A percentile compares a stretch with the other conserved stretches of the same genome.
These are phyloP conservation scores for Penicillium lagena DNA, from an alignment of 495 filamentous ascomycete species.

Conservation along the genomic window DNA sequence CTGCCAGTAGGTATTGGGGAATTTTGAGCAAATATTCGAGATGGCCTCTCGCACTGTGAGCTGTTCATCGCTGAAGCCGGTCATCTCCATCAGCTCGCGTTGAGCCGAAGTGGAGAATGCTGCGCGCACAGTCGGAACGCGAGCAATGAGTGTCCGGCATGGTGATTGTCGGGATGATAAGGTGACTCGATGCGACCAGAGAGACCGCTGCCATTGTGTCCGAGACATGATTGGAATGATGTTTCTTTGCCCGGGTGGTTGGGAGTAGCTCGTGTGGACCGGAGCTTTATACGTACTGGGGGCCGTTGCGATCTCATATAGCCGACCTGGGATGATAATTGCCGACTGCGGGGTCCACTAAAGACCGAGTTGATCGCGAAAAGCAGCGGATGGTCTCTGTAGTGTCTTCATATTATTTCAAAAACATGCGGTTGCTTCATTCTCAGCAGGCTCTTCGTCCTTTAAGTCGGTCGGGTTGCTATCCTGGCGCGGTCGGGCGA, in stretches of 20 bases:
- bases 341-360: too few relatives aligned
- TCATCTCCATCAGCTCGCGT: constrained; percentile 57
- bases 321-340: too few relatives aligned
- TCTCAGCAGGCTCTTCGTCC: too few relatives aligned
- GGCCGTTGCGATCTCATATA: too few relatives aligned
- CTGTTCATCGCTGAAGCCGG: constrained; percentile 66
- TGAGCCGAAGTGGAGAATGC: constrained; percentile 25
- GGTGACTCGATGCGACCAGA: constrained; percentile 3
- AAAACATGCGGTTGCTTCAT: too few relatives aligned
- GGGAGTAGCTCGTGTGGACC: too few relatives aligned
- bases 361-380: too few relatives aligned
- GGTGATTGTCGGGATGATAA: not conserved
- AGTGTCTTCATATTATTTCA: too few relatives aligned
- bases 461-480: too few relatives aligned
- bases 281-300: too few relatives aligned
- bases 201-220: constrained; percentile 3
- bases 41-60: constrained; percentile 66
- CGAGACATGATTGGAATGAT: constrained; percentile 10
- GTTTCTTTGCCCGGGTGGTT: not conserved
- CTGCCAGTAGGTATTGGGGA: constrained; percentile 63
- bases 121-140: not conserved
- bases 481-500: not conserved
- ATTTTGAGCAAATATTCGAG: constrained; percentile 58
- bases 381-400: too few relatives aligned
- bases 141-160: not conserved